Evolutionary conservation across 176 grass and related monocot species (phyloP), one percentile per base, ranked within the genome.

Genomic region (Pontederia crassipes): DNA sequence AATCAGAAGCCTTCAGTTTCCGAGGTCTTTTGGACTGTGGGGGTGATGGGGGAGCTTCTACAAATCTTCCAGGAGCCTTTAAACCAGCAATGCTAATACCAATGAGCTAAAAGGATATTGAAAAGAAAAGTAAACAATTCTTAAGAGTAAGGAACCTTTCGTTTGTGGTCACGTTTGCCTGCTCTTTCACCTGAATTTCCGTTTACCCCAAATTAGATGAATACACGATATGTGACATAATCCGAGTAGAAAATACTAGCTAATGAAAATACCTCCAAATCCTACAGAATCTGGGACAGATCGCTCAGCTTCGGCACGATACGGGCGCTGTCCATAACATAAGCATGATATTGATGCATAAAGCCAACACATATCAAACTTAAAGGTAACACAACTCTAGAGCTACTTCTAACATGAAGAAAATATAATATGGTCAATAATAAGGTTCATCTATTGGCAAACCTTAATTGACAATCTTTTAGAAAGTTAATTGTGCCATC

Each of bases 131-230:
- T 32, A 61, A 4, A 50, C 35, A 52, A 51, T 0, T 13, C 26
- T 16, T 27, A 62, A 90, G 4, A 40, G 32, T 28, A 64, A 72
- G 67, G 71, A 74, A 98, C 93, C 93, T 98, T 98, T 46, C 93
- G 68, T 76, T 88, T 98, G 76, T 98, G 87, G 57, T 98, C 93
- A 60, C 93, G 76, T 70, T 98, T 98, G 45, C 74, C 79, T 11
- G 70, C 58, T 68, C 87, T 79, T 46, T 97, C 92, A 82, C 92
- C 92, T 97, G 76, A 70, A 18, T 48, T 26, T 28, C 58, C 2
- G 52, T 52, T 69, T 46, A 53, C 20, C 20, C 20, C 29, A 57
- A 50, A 20, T 72, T 9, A 58, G 3, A 51, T 55, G 10, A 66
- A 26, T 28, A 52, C 12, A 26, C 46, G 55, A 45, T 46, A 77